A percentile compares a stretch with the other conserved stretches of the same genome.
Conservation (phyloP, 129 eudicot genomes). For the Centella asiatica region DNA sequence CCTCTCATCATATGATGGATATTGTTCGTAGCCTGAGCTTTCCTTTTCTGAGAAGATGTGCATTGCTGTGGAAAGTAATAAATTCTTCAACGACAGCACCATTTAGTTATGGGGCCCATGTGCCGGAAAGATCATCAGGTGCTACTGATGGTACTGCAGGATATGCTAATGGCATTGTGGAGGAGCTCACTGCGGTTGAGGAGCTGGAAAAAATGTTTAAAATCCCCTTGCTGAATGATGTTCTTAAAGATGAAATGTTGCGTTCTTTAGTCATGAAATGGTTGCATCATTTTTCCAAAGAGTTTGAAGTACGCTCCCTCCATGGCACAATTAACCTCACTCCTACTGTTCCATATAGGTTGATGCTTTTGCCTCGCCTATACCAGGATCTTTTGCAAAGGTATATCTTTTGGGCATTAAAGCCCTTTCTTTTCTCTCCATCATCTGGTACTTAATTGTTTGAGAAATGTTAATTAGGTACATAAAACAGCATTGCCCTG, state of each 20-base stretch:
- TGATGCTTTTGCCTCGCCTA: conserved; percentile 77
- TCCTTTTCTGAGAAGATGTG: conserved; percentile 83
- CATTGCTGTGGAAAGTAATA: conserved; percentile 69
- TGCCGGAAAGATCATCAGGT: conserved; percentile 23
- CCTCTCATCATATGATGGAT: conserved; percentile 41
- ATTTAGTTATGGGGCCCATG: conserved; percentile 40
- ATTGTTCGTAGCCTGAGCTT: conserved; percentile 55
- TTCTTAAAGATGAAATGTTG: conserved; percentile 35
- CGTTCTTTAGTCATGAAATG: conserved; percentile 48
- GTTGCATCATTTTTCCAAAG: conserved; percentile 55
- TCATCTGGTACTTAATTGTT: conserved; percentile 4
- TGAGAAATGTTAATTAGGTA: conserved; percentile 41
- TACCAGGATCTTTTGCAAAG: conserved; percentile 93
- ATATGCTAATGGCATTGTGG: conserved; percentile 20
- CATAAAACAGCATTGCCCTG: conserved; percentile 61
- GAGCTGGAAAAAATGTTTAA: conserved; percentile 63
- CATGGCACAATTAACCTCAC: conserved; percentile 28
- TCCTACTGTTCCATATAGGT: conserved; percentile 69
- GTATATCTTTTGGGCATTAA: conserved; percentile 20
- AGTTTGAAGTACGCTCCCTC: conserved; percentile 29
- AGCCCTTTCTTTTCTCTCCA: not conserved
- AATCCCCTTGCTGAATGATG: conserved; percentile 48
- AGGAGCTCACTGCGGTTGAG: conserved; percentile 50
- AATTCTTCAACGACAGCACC: conserved; percentile 46
- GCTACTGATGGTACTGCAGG: conserved; percentile 32